These are phyloP conservation scores for Epichloe bromicola DNA, from an alignment of 2,329 filamentous ascomycete species.

Conservation along the genomic window DNA sequence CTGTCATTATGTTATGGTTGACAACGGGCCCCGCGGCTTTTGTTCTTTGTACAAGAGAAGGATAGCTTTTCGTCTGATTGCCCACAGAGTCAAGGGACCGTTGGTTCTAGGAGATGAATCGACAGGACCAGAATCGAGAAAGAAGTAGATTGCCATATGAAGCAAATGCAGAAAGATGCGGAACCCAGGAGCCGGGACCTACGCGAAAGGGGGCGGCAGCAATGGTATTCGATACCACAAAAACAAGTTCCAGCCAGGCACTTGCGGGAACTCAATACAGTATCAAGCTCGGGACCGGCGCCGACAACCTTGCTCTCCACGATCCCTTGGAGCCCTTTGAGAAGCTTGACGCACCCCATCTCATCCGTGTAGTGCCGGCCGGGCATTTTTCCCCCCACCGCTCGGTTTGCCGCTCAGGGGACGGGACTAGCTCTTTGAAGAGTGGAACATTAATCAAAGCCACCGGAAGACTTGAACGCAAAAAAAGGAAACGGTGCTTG, in stretches of 20 bases:
- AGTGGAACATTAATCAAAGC: slow-evolving; percentile 7
- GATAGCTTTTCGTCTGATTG: not conserved
- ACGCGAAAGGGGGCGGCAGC: not conserved
- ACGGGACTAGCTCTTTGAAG: not conserved
- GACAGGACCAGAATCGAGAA: not conserved
- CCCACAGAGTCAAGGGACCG: not conserved
- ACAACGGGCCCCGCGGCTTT: not conserved
- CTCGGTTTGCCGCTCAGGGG: not conserved
- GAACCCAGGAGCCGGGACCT: not conserved
- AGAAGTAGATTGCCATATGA: not conserved
- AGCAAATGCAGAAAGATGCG: not conserved
- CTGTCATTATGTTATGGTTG: not conserved
- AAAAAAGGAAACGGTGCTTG: not conserved
- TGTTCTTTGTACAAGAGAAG: not conserved
- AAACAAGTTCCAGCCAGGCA: not conserved
- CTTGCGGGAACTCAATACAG: no score
- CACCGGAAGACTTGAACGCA: not conserved
- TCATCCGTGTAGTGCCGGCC: not conserved
- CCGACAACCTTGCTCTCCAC: not conserved
- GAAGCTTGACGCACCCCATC: no score
- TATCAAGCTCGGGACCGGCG: not conserved
- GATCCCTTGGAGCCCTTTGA: not conserved
- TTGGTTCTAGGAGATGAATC: not conserved
- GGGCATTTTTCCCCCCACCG: not conserved
- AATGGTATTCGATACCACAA: not conserved